Evolutionary conservation across 371 early-diverging fungal genomes (phyloP).

Genomic region (Synchytrium microbalum): DNA sequence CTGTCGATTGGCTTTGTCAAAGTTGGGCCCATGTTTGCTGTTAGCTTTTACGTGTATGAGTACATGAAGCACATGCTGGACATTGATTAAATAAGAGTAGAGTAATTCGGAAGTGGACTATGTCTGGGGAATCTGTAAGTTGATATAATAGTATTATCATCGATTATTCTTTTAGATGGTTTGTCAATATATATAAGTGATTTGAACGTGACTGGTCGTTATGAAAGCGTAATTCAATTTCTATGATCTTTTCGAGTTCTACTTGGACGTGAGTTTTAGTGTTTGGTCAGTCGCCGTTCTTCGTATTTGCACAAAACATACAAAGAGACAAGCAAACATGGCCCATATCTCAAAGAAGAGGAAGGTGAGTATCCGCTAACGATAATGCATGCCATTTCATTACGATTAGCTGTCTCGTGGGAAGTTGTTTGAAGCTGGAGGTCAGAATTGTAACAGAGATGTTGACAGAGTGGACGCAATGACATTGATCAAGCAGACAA

Average conservation of each 20-base stretch:
- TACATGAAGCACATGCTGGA: conserved; percentile 43
- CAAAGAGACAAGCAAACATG: conserved; percentile 4
- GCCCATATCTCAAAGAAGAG: conserved; percentile 60
- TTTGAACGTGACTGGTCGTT: too few species aligned
- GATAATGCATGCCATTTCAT: too few species aligned
- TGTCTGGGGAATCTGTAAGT: neutral
- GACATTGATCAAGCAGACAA: conserved; percentile 7
- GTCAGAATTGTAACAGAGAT: conserved; percentile 1
- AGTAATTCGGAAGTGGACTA: too few species aligned
- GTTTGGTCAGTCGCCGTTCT: too few species aligned
- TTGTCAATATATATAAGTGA: too few species aligned
- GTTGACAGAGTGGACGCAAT: conserved; percentile 22
- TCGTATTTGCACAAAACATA: too few species aligned
- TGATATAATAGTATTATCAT: neutral
- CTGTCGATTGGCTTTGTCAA: conserved; percentile 88
- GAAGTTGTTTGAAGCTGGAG: neutral
- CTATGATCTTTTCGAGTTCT: too few species aligned
- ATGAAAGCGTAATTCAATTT: too few species aligned
- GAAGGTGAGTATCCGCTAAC: conserved; percentile 44
- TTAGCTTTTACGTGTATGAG: conserved; percentile 78
- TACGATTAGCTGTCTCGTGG: too few species aligned
- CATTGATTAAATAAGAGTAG: too few species aligned
- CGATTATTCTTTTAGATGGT: neutral
- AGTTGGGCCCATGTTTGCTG: conserved; percentile 85
- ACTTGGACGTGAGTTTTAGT: too few species aligned